Evolutionary conservation across 441 rosid genomes (phyloP), one percentile per base, ranked within the genome.

Genomic region (Hura crepitans): DNA sequence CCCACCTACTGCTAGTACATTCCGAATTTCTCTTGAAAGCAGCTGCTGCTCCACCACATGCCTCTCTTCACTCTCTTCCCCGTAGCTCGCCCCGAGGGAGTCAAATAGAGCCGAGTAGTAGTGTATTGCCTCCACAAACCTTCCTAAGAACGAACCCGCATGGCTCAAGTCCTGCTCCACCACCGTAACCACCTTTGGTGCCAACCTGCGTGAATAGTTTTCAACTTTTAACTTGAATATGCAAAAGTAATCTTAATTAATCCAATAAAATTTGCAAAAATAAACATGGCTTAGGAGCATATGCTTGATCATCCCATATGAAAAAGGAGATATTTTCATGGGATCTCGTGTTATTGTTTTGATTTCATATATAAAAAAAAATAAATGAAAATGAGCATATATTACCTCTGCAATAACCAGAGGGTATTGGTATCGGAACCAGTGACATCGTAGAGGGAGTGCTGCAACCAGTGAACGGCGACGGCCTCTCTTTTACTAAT

Each of bases 401-500:
- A n/a, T 6, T 84, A 94, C 97, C 99, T 87, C 74, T 92, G 96
- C 78, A 94, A 73, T 46, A 94, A 82, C 86, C 91, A 87, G 20
- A 94, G 91, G 2, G 90, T 85, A 54, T 87, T 90, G 69, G 92
- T 55, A 76, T 95, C 97, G 59, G 97, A 92, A 67, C 99, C 99
- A 42, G 97, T 90, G 55, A 95, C 93, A 65, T 92, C 99, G 82
- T 95, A 95, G 28, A 95, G 96, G 10, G 97, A 95, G 79, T 92
- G 99, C 65, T 95, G 99, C 78, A 95, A 78, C 99, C 97, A 88
- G 72, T 95, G 99, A 47, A 95, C 97, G 45, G 97, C 99, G 5
- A 95, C 85, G 31, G 97, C 97, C 78, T 95, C 99, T 73, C 89
- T 85, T 82, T 87, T 89, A 73, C 87, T 85, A 37, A 92, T 82